Evolutionary conservation across 148 eudicot species (phyloP), one percentile per base, ranked within the genome.

Genomic region (Drosera capensis): DNA sequence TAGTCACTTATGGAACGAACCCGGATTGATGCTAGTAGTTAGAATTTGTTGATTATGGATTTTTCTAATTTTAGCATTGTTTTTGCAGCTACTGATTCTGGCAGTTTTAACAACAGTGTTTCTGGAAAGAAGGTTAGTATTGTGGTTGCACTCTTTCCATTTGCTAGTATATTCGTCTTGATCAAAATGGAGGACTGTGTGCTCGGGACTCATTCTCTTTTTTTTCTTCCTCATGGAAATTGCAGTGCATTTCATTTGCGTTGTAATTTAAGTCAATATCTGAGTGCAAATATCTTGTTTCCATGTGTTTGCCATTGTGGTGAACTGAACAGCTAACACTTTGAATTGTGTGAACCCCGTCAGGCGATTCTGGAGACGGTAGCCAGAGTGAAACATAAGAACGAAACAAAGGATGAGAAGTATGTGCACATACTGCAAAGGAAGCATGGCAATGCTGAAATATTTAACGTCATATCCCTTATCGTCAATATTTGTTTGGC

Each of bases 301-400:
- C 14, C 1, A 40, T 40, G 13, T 40, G 37, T 23, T 52, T 41
- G 35, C 24, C 40, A 24, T 17, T 25, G 20, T 8, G 39, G 20
- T 35, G 17, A 41, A 23, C 19, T 53, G 62, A 64, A 55, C 31
- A 34, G 11, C 11, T 34, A 11, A 2, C 3, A 2, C 11, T 11
- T 28, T 34, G 38, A 34, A 34, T 5, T 34, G 11, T 11, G 11
- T 34, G 3, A 13, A 5, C 38, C 13, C n/a, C 9, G 44, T 53
- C 86, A 88, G 97, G 97, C 97, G 55, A 79, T 78, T 67, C 40
- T 88, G 74, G 97, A 83, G 79, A 84, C 94, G 17, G 97, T 88
- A 73, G 97, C 97, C 38, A 83, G 94, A 71, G 94, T 88, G 52
- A 80, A 65, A 86, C 55, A 86, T 40, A 83, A 88, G 84, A 88